These are phyloP conservation scores for Dillenia suffruticosa DNA, from an alignment of 164 flowering plant genomes.

Conservation along the genomic window DNA sequence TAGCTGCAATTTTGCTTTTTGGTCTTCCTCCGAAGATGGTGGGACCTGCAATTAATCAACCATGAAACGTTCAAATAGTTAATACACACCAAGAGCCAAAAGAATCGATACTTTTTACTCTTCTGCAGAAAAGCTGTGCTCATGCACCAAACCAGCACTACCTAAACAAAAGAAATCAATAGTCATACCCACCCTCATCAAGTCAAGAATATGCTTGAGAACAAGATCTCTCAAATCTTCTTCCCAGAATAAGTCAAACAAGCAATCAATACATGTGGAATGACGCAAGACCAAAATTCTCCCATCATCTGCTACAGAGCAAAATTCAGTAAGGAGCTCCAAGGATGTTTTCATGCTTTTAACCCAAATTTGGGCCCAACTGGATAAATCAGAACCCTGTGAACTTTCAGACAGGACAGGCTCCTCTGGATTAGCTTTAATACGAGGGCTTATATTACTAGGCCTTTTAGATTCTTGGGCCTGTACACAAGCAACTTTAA, in stretches of 20 bases:
- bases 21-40: slow-evolving; percentile 59
- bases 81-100: no score
- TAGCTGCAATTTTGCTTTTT: slow-evolving; percentile 57
- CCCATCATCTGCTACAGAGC: slow-evolving; percentile 62
- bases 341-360: slow-evolving; percentile 57
- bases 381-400: slow-evolving; percentile 20
- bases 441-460: slow-evolving; percentile 13
- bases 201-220: slow-evolving; percentile 56
- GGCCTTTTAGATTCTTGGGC: slow-evolving; percentile 59
- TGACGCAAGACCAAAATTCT: slow-evolving; percentile 50
- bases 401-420: slow-evolving; percentile 13
- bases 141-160: not conserved
- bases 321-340: slow-evolving; percentile 55
- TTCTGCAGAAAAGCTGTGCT: no score
- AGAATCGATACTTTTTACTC: no score
- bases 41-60: slow-evolving; percentile 39
- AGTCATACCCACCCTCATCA: slow-evolving; percentile 69
- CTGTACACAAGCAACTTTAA: slow-evolving; percentile 78
- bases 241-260: slow-evolving; percentile 94
- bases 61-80: not conserved
- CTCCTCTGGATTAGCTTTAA: slow-evolving; percentile 19
- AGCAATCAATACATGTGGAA: slow-evolving; percentile 60
- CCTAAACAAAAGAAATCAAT: not conserved
- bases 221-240: slow-evolving; percentile 54
- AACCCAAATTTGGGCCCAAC: slow-evolving; percentile 36